These are phyloP conservation scores for Quercus tomentella DNA, from an alignment of 331 rosid genomes.

Conservation along the genomic window DNA sequence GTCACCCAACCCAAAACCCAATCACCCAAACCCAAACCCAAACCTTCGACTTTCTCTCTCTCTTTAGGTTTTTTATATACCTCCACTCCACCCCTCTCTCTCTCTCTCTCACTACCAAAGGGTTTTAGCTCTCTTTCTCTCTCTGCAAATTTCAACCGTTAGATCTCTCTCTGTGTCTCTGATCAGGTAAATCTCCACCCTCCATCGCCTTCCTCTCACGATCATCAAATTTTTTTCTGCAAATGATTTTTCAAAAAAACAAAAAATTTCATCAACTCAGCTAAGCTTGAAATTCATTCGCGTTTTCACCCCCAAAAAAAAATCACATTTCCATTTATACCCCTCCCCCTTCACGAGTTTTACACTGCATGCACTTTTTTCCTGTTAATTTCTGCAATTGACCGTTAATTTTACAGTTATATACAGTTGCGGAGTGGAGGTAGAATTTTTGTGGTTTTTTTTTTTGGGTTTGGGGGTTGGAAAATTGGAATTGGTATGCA, in stretches of 20 bases:
- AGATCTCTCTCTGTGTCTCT: background rate
- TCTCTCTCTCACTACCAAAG: too few relatives aligned
- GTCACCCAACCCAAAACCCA: too few relatives aligned
- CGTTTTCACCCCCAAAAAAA: background rate
- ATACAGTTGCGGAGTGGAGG: background rate
- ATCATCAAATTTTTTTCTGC: background rate
- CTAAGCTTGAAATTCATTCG: too few relatives aligned
- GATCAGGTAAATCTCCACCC: background rate
- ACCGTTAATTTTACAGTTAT: too few relatives aligned
- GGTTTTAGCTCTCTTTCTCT: background rate
- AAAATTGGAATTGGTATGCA: conserved; percentile 25
- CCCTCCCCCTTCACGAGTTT: background rate
- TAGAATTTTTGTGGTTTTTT: background rate
- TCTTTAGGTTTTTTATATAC: background rate
- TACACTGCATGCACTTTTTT: background rate
- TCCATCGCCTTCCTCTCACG: background rate
- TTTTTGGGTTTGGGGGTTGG: background rate
- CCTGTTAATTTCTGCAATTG: background rate
- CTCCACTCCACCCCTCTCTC: background rate
- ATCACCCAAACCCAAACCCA: too few relatives aligned
- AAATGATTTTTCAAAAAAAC: too few relatives aligned
- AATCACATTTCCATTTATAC: background rate
- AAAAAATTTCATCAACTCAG: too few relatives aligned
- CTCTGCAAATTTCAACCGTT: background rate
- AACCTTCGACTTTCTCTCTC: too few relatives aligned